Evolutionary conservation across 2,329 filamentous ascomycete species (phyloP), one percentile per base, ranked within the genome.

Genomic region (Remersonia thermophila): DNA sequence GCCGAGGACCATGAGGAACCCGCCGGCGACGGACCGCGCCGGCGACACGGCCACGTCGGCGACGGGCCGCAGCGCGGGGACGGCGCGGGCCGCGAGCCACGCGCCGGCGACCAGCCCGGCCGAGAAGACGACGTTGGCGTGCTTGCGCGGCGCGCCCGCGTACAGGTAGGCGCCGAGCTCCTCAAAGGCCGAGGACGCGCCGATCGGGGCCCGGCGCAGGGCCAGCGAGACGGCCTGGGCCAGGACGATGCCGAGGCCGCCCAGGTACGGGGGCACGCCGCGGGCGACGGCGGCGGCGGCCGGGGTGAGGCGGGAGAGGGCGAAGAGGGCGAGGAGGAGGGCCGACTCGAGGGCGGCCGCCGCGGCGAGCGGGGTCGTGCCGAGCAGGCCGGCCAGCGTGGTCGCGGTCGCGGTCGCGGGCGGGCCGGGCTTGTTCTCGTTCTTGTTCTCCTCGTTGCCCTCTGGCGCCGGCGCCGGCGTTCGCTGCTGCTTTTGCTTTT

Each of bases 111-210:
- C 54, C 30, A 73, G 59, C 1, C 73, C 73, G 0, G 55, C 48
- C 0, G 68, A 67, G 46, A 80, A 77, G 6, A 68, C 33, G 7
- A 73, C 56, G 36, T 35, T 41, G 26, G 65, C 63, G 20, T 54
- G 58, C 16, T 60, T 57, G 11, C 47, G 52, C 12, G 56, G 58
- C 35, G 35, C 5, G 4, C 43, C 44, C 13, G 49, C 52, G 13
- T 58, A 55, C 8, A 77, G 61, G 45, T 66, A 62, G 36, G 66
- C 65, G 7, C 73, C 76, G 4, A 69, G 44, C 47, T 80, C 73
- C 47, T 79, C 73, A 45, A 73, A 81, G 0, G 68, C 69, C 1
- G 62, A 62, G 3, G 76, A 80, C 2, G 76, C 68, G 5, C 77
- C 77, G 3, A 83, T 52, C 40, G 77, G 62, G 28, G 63, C 58